Evolutionary conservation across 208 protist genomes (phyloP), one percentile per base, ranked within the genome.

Genomic region (Acanthamoeba healyi): DNA sequence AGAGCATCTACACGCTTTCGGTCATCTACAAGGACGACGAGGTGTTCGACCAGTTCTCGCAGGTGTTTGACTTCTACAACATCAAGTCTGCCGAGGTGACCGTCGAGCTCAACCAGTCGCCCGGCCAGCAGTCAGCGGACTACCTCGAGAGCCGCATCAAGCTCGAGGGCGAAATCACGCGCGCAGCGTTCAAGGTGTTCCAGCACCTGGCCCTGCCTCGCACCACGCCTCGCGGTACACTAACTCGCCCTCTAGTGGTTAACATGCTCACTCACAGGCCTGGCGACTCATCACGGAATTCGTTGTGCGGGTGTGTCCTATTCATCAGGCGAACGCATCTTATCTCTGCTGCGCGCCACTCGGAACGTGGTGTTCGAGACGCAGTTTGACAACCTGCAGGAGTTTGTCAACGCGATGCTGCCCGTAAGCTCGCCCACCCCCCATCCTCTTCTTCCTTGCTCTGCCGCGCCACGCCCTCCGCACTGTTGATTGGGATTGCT

Each of bases 311-410:
- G n/a, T n/a, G n/a, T n/a, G n/a, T n/a, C n/a, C n/a, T n/a, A n/a
- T n/a, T n/a, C n/a, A n/a, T 7, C 46, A 67, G 82, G 42, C 29
- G 51, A 84, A 34, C 82, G 65, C 15, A 44, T 89, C 26, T 24
- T 91, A 7, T 32, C n/a, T 9, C 34, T 91, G 22, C 84, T 91
- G 26, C 84, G 61, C 32, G 61, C 84, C 32, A 91, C 84, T 1
- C 84, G 84, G 34, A 91, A 44, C 36, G 84, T 91, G 0, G 84
- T 70, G 17, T 91, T 91, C 36, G 84, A 91, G 54, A 72, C 84
- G 12, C 17, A 65, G 24, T 91, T 91, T 26, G 84, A 91, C 84
- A 91, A 70, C 54, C 4, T 91, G 32, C 56, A 70, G 38, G 54
- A 91, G n/a, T 84, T 84, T 22, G 32, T 84, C 42, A 84, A 84